phyloP scores from a whole-genome alignment of 202 grass and related monocot genomes.

The Panicum virgatum region DNA sequence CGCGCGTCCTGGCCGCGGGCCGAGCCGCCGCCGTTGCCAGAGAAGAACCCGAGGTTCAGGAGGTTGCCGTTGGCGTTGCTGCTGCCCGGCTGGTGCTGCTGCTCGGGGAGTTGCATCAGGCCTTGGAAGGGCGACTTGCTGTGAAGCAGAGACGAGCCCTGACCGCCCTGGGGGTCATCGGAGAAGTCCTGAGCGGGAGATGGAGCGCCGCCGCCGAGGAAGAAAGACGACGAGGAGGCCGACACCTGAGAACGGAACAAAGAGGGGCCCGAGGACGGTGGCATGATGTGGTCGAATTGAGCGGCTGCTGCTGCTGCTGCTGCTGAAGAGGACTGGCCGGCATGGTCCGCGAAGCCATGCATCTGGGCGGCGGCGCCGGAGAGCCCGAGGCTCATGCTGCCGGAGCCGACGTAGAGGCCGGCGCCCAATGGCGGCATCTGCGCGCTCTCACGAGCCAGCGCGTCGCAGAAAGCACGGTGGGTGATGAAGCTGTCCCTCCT shows the following conservation, averaged over 20 bases:
- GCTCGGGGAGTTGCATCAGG: conserved; percentile 69
- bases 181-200: conserved; percentile 41
- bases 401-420: conserved; percentile 45
- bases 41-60: conserved; percentile 84
- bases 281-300: conserved; percentile 58
- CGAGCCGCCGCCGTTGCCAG: conserved; percentile 27
- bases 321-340: conserved; percentile 43
- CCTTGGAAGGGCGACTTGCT: conserved; percentile 69
- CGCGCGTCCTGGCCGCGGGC: conserved; percentile 41
- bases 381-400: conserved; percentile 63
- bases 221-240: conserved; percentile 39
- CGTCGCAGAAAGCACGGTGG: conserved; percentile 98
- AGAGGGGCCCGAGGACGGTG: conserved; percentile 39
- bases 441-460: conserved; percentile 84
- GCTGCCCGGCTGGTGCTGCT: conserved; percentile 40
- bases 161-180: conserved; percentile 50
- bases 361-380: conserved; percentile 37
- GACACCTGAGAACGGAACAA: conserved; percentile 44
- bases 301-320: neutral
- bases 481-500: conserved; percentile 99
- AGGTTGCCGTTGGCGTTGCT: conserved; percentile 42
- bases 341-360: conserved; percentile 52
- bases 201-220: conserved; percentile 36
- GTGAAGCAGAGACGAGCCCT: conserved; percentile 56
- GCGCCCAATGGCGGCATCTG: conserved; percentile 47